Percentiles rank a stretch among this genome's conserved stretches.
phyloP scores from a whole-genome alignment of 2,329 filamentous ascomycete genomes.

The Ilyonectria sp. region DNA sequence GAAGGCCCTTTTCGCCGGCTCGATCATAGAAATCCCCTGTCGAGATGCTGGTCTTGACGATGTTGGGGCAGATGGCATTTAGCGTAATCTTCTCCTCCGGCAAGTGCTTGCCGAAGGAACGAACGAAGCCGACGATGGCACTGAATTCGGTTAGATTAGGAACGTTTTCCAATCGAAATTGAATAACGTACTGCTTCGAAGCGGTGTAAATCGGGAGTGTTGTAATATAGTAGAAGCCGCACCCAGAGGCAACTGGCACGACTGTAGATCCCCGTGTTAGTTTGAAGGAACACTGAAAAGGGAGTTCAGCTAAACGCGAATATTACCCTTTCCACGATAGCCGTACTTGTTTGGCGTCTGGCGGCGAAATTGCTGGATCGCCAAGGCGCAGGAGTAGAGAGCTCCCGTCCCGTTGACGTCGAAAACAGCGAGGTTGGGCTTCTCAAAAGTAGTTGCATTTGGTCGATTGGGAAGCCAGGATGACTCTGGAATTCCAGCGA shows the following conservation, averaged over 20 bases:
- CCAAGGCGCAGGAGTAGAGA: neutral
- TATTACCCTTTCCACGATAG: conserved; percentile 11
- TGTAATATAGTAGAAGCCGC: conserved; percentile 14
- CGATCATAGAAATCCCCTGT: conserved; percentile 17
- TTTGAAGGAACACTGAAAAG: neutral
- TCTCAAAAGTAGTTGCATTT: conserved; percentile 5
- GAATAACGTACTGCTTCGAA: conserved; percentile 15
- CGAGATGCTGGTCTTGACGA: conserved; percentile 16
- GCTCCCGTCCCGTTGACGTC: conserved; percentile 16
- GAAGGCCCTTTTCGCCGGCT: conserved; percentile 5
- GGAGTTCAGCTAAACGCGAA: neutral
- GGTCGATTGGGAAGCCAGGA: conserved; percentile 22
- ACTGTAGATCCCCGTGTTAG: neutral
- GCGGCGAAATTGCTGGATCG: conserved; percentile 18
- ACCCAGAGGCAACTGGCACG: conserved; percentile 3
- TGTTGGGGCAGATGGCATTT: conserved; percentile 20
- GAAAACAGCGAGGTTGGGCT: conserved; percentile 13
- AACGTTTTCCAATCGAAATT: too few species aligned
- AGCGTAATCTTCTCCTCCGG: conserved; percentile 17
- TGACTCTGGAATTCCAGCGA: conserved; percentile 14
- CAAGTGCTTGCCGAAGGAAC: conserved; percentile 19
- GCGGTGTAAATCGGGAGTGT: conserved; percentile 15
- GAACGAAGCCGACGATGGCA: conserved; percentile 16
- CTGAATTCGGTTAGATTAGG: neutral
- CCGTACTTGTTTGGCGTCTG: conserved; percentile 10